These are phyloP conservation scores for Falciphora oryzae DNA, from an alignment of 2,329 filamentous ascomycete species.

Conservation along the genomic window DNA sequence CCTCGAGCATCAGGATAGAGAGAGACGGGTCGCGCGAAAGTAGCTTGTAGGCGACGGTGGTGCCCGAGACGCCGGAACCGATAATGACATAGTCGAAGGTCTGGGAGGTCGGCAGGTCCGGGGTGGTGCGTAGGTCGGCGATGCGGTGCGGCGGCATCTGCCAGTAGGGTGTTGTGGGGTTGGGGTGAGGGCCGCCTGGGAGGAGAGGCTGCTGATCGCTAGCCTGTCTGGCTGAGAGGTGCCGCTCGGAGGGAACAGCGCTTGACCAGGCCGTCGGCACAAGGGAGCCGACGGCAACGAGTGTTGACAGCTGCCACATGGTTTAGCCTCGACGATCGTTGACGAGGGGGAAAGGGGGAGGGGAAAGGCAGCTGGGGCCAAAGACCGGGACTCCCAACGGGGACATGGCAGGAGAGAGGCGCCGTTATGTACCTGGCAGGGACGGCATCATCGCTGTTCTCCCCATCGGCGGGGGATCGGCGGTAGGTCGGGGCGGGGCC, in stretches of 20 bases:
- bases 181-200: slow-evolving; percentile 21
- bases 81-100: slow-evolving; percentile 27
- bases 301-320: too few relatives aligned
- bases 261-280: too few relatives aligned
- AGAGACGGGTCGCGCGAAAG: slow-evolving; percentile 16
- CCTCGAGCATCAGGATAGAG: slow-evolving; percentile 22
- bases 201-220: neutral
- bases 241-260: neutral
- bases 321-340: too few relatives aligned
- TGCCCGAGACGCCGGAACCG: slow-evolving; percentile 31
- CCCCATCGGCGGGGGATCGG: too few relatives aligned
- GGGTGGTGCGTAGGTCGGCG: slow-evolving; percentile 14
- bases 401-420: too few relatives aligned
- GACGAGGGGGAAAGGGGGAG: too few relatives aligned
- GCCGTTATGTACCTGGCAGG: too few relatives aligned
- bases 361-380: too few relatives aligned
- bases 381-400: too few relatives aligned
- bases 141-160: slow-evolving; percentile 19
- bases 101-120: slow-evolving; percentile 7
- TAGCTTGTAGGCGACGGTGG: slow-evolving; percentile 25
- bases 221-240: neutral
- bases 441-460: too few relatives aligned
- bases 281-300: too few relatives aligned
- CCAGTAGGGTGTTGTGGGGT: slow-evolving; percentile 30
- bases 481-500: too few relatives aligned